Evolutionary conservation across 2,329 filamentous ascomycete genomes (phyloP).

Genomic region (Gaeumannomyces tritici): DNA sequence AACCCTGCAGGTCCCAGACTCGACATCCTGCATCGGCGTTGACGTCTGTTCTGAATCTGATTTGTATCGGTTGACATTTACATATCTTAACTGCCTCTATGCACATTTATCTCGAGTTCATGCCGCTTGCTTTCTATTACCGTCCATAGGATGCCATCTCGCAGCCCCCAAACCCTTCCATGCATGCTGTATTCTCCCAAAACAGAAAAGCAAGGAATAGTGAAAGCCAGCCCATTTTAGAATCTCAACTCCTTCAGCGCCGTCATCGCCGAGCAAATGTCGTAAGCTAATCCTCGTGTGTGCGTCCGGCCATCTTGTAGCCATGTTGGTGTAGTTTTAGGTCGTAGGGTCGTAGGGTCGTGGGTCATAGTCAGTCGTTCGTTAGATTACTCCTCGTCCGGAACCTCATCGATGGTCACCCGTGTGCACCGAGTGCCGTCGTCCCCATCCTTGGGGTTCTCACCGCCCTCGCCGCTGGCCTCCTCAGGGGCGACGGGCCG

Average conservation of each 20-base stretch:
- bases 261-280: background rate
- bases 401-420: background rate
- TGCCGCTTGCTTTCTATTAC: background rate
- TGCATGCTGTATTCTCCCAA: no score
- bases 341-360: no score
- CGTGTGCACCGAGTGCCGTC: background rate
- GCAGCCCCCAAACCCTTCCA: no score
- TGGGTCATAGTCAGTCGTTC: no score
- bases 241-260: background rate
- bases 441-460: background rate
- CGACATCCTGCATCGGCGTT: no score
- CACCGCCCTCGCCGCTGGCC: background rate
- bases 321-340: no score
- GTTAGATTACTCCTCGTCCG: background rate
- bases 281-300: background rate
- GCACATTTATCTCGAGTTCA: background rate
- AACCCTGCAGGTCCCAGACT: no score
- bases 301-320: no score
- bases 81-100: background rate
- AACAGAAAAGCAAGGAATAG: no score
- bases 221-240: background rate
- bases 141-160: background rate
- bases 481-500: conserved; percentile 9
- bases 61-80: background rate
- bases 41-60: no score